Conservation (phyloP, 768 basidiomycete species). For the Leccinum uliginosum region DNA sequence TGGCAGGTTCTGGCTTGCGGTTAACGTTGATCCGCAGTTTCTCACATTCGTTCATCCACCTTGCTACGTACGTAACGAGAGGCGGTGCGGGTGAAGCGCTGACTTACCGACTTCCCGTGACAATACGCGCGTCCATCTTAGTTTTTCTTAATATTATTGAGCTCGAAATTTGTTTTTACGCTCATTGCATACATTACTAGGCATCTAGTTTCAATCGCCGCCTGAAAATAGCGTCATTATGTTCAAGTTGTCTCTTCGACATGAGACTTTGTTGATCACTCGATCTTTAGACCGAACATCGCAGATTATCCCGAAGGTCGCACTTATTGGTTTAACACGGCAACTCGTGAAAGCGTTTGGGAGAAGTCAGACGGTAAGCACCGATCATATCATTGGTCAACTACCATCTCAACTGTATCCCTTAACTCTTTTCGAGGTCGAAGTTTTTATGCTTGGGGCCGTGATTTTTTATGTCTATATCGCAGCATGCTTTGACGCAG, state of each 20-base stretch:
- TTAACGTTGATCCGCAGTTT: no score
- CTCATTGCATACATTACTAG: no score
- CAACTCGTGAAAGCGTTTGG: slow-evolving; percentile 90
- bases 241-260: slow-evolving; percentile 22
- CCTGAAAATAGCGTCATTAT: slow-evolving; percentile 19
- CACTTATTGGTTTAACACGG: slow-evolving; percentile 94
- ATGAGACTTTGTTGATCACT: slow-evolving; percentile 2
- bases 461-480: slow-evolving; percentile 5
- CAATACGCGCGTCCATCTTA: no score
- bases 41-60: no score
- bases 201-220: no score
- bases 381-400: not conserved
- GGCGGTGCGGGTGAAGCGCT: no score
- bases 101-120: no score
- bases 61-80: no score
- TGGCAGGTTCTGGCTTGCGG: no score
- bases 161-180: no score
- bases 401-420: slow-evolving; percentile 5
- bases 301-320: slow-evolving; percentile 94
- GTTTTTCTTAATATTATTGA: no score
- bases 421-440: slow-evolving; percentile 81
- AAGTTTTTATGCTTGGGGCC: slow-evolving; percentile 9
- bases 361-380: slow-evolving; percentile 90
- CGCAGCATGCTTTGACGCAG: slow-evolving; percentile 79
- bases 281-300: slow-evolving; percentile 74